Conservation (phyloP, 805 yeast species). For the Pichia sporocuriosa region DNA sequence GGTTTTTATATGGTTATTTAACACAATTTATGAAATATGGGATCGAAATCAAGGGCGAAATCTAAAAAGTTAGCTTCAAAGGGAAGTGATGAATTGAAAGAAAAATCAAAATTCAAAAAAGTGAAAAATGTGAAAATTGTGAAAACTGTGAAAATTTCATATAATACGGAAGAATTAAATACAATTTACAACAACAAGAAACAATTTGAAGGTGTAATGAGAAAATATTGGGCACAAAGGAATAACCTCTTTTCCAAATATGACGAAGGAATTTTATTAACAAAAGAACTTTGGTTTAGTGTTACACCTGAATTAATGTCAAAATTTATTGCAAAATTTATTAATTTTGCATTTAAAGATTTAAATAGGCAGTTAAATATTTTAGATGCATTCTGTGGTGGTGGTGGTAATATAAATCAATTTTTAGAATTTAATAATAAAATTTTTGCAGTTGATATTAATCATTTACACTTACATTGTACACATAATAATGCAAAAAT, state of each 20-base stretch:
- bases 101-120: not conserved
- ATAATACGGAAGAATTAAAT: conserved; percentile 8
- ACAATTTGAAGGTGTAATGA: conserved; percentile 20
- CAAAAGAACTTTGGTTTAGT: conserved; percentile 74
- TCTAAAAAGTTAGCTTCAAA: too few species aligned
- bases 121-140: not conserved
- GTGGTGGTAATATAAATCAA: conserved; percentile 81
- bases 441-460: conserved; percentile 12
- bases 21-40: too few species aligned
- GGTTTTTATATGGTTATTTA: too few species aligned
- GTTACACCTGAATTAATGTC: conserved; percentile 83
- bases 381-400: conserved; percentile 81
- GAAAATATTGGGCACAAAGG: conserved; percentile 60
- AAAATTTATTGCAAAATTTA: conserved; percentile 46
- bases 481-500: conserved; percentile 6
- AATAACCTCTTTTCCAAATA: conserved; percentile 51
- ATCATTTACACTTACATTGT: conserved; percentile 13
- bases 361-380: conserved; percentile 1
- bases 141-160: too few species aligned
- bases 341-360: conserved; percentile 27
- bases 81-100: not conserved
- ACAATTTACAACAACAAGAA: conserved; percentile 9
- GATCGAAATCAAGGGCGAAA: too few species aligned
- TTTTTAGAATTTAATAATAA: conserved; percentile 28
- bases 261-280: conserved; percentile 64